Evolutionary conservation across 2,329 filamentous ascomycete species (phyloP).

Genomic region (Ploettnerulaceae sp.): DNA sequence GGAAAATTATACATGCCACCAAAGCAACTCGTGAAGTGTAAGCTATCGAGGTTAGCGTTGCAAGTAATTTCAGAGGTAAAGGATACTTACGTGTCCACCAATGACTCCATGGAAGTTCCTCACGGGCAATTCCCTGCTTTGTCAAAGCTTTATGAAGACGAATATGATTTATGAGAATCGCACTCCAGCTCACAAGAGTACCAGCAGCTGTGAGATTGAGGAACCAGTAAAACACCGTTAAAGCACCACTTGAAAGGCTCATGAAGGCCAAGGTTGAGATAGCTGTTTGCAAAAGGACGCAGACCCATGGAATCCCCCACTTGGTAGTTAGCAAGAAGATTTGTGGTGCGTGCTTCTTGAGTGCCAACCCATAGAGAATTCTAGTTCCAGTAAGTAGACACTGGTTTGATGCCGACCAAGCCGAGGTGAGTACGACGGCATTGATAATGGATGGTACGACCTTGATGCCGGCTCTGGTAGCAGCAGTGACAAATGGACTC

Average conservation of each 20-base stretch:
- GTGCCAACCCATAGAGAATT: conserved; percentile 54
- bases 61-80: background rate
- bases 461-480: conserved; percentile 59
- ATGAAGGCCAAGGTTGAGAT: conserved; percentile 64
- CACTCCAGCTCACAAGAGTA: conserved; percentile 59
- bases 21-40: conserved; percentile 59
- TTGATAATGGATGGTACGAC: conserved; percentile 71
- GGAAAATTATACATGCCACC: conserved; percentile 55
- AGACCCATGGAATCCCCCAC: conserved; percentile 51
- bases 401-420: conserved; percentile 65
- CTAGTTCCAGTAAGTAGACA: conserved; percentile 56
- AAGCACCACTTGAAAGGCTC: conserved; percentile 52
- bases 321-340: conserved; percentile 50
- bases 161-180: conserved; percentile 56
- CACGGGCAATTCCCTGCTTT: conserved; percentile 47
- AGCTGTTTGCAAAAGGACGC: conserved; percentile 48
- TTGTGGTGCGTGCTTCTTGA: conserved; percentile 48
- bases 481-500: conserved; percentile 67
- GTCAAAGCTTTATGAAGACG: conserved; percentile 50
- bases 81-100: conserved; percentile 51
- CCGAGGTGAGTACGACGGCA: conserved; percentile 68
- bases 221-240: conserved; percentile 63
- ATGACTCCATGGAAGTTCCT: conserved; percentile 57
- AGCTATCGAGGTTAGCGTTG: conserved; percentile 35
- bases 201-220: conserved; percentile 57